phyloP scores from a whole-genome alignment of 768 basidiomycete species.

The Tylopilus balloui region DNA sequence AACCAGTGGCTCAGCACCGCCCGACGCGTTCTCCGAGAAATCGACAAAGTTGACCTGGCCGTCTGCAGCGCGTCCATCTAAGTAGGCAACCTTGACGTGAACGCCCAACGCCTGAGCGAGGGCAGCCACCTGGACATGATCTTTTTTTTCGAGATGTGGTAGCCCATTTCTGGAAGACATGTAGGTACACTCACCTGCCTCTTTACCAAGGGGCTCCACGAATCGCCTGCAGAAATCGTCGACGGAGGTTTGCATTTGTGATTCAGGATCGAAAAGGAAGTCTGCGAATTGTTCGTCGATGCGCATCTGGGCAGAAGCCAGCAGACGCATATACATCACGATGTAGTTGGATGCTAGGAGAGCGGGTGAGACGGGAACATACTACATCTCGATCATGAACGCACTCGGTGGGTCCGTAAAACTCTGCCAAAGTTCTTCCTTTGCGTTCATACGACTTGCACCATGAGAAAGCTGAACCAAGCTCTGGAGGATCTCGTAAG shows the following conservation, averaged over 20 bases:
- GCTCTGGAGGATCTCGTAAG: conserved; percentile 57
- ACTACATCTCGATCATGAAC: conserved; percentile 5
- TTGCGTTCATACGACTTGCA: conserved; percentile 28
- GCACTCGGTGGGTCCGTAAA: conserved; percentile 55
- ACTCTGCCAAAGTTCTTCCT: conserved; percentile 32
- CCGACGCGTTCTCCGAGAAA: conserved; percentile 48
- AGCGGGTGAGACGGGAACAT: conserved; percentile 1
- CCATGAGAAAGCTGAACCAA: conserved; percentile 46
- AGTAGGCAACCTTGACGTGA: conserved; percentile 72
- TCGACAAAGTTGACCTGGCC: conserved; percentile 64
- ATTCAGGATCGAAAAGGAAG: conserved; percentile 77
- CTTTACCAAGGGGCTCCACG: conserved; percentile 74
- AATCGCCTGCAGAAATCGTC: conserved; percentile 70
- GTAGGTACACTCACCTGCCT: conserved; percentile 52
- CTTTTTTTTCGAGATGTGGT: conserved; percentile 36
- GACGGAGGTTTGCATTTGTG: conserved; percentile 50
- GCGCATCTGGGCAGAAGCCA: conserved; percentile 82
- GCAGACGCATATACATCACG: conserved; percentile 73
- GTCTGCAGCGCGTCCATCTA: conserved; percentile 56
- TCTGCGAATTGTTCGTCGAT: conserved; percentile 50
- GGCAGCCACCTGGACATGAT: conserved; percentile 80
- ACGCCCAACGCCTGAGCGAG: conserved; percentile 62
- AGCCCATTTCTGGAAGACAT: background rate
- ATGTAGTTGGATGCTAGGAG: conserved; percentile 61
- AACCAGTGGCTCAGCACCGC: conserved; percentile 49